A percentile compares a stretch with the other conserved stretches of the same genome.
Evolutionary conservation across 1,139 yeast species (phyloP).

Genomic region (Pichia sp.): DNA sequence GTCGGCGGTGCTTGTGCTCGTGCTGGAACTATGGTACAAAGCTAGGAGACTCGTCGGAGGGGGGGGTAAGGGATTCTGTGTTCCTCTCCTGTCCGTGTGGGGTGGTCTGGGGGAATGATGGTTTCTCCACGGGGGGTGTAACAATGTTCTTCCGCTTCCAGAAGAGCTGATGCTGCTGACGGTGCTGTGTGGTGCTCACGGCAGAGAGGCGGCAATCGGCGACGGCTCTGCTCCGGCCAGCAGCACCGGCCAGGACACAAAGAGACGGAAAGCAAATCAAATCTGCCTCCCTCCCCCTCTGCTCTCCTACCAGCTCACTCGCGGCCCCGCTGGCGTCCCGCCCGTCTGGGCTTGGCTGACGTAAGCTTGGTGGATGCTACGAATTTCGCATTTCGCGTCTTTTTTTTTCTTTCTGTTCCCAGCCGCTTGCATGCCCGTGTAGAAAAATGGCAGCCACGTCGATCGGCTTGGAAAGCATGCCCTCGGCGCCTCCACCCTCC

Average conservation of each 20-base stretch:
- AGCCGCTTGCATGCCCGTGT: neutral
- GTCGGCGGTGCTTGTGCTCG: neutral
- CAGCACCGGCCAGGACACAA: neutral
- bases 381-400: neutral
- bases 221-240: neutral
- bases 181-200: neutral
- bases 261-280: neutral
- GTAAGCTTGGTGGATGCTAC: neutral
- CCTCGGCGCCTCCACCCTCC: too few relatives aligned
- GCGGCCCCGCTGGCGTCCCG: neutral
- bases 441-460: neutral
- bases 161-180: neutral
- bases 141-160: neutral
- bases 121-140: neutral
- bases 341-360: too few relatives aligned
- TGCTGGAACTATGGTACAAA: neutral
- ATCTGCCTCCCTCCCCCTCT: neutral
- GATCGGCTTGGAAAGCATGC: neutral
- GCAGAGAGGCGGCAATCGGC: neutral
- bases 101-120: neutral
- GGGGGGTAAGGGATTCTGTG: too few relatives aligned
- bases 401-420: neutral
- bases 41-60: neutral
- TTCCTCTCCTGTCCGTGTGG: neutral
- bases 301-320: neutral